Percentiles rank a stretch among this genome's conserved stretches.
phyloP scores from a whole-genome alignment of 1,284 basidiomycete genomes.

The Fistulina hepatica region DNA sequence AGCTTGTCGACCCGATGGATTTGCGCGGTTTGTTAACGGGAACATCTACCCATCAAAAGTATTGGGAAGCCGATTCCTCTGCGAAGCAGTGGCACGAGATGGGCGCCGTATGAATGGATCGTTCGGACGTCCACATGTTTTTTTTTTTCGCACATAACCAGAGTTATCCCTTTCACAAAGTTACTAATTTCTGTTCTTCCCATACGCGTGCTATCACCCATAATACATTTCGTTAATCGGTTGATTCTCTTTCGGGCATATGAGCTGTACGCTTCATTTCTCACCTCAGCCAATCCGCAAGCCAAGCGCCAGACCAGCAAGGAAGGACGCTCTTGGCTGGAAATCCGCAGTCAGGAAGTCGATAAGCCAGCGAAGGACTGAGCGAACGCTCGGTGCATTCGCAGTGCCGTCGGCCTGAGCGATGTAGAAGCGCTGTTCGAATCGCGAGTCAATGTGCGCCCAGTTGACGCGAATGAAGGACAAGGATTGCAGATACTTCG shows the following conservation, averaged over 20 bases:
- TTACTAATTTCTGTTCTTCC: too few relatives aligned
- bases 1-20: too few relatives aligned
- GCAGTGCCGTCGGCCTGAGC: constrained; percentile 42
- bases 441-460: constrained; percentile 45
- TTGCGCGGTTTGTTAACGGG: too few relatives aligned
- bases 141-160: too few relatives aligned
- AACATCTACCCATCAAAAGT: too few relatives aligned
- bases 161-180: too few relatives aligned
- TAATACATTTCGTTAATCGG: too few relatives aligned
- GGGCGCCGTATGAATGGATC: too few relatives aligned
- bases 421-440: constrained; percentile 66
- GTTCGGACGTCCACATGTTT: too few relatives aligned
- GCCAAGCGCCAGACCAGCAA: constrained; percentile 61
- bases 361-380: constrained; percentile 63
- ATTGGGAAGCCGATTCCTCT: too few relatives aligned
- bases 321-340: constrained; percentile 71
- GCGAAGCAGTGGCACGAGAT: too few relatives aligned
- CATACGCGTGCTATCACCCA: too few relatives aligned
- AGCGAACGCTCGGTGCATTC: constrained; percentile 49
- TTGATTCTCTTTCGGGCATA: constrained; percentile 4
- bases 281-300: constrained; percentile 45
- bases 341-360: constrained; percentile 91
- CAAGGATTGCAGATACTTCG: constrained; percentile 67
- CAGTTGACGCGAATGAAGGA: constrained; percentile 77
- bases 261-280: constrained; percentile 4